These are phyloP conservation scores for Fusarium sp. DNA, from an alignment of 2,329 filamentous ascomycete genomes.

Conservation along the genomic window DNA sequence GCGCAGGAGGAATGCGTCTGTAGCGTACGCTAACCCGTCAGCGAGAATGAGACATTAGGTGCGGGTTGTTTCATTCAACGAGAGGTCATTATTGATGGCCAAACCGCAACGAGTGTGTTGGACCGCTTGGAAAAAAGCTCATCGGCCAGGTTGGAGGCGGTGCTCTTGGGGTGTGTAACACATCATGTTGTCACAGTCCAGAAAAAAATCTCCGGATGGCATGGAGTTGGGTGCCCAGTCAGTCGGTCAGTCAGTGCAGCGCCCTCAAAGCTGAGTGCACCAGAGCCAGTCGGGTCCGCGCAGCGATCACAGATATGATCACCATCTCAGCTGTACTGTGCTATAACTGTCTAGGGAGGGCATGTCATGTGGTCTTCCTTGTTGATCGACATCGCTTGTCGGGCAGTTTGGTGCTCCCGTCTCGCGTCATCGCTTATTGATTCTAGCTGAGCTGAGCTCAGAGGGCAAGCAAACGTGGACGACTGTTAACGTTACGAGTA, in stretches of 20 bases:
- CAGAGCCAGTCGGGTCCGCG: background rate
- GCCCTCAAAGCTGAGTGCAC: constrained; percentile 9
- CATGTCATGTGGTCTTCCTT: background rate
- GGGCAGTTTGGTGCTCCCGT: background rate
- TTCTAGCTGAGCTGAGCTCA: background rate
- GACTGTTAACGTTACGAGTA: background rate
- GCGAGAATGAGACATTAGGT: background rate
- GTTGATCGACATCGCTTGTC: constrained; percentile 17
- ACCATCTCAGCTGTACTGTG: constrained; percentile 1
- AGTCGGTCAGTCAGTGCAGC: background rate
- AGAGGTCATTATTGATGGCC: background rate
- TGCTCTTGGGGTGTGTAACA: constrained; percentile 3
- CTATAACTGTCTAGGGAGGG: background rate
- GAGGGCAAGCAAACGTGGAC: background rate
- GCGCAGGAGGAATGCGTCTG: background rate
- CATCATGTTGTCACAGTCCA: constrained; percentile 14
- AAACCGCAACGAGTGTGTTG: background rate
- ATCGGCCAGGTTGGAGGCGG: constrained; percentile 1
- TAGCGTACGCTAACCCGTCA: background rate
- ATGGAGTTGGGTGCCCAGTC: background rate
- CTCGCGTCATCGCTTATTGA: background rate
- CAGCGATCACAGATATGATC: background rate
- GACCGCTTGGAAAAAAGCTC: background rate
- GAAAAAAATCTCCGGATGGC: constrained; percentile 14
- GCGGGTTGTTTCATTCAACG: background rate